Evolutionary conservation across 805 yeast genomes (phyloP), one percentile per base, ranked within the genome.

Genomic region (Yamadazyma kitorensis): DNA sequence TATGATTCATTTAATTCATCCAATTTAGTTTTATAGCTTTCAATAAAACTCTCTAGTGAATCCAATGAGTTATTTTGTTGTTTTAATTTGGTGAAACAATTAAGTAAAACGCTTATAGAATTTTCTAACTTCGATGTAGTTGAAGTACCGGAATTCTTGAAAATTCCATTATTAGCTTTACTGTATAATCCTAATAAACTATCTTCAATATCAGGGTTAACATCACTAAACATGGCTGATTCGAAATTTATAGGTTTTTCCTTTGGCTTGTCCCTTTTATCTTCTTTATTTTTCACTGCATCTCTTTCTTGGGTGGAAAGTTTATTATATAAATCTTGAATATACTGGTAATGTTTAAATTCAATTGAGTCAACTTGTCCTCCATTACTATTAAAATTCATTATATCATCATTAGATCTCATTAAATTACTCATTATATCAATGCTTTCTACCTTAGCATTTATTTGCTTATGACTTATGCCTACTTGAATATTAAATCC

Each of bases 401-500:
- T n/a, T 8, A 25, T 8, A 17, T 25, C 36, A 6, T 35, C 31
- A 17, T 33, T 31, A n/a, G 34, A 17, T 18, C 25, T 30, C 6
- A 39, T 27, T 7, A 36, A 17, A 29, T 43, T 42, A 17, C 74
- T 66, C 46, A 79, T 64, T 24, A 82, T 72, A 32, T 78, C 72
- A 36, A 89, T 76, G 39, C 81, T 81, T 30, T 86, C 94, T 11
- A 93, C 83, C 33, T 71, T 68, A 20, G 96, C 93, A 37, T 89
- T 78, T 34, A 93, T 93, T 54, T 86, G 88, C 50, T 87, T 78
- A 59, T 93, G 98, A 44, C 79, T 75, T 37, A 74, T 71, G 40
- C 67, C 72, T 5, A 63, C 66, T 49, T 80, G 84, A 35, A 93
- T 85, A 51, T 94, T 95, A 33, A 95, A 87, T 1, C 99, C 99